Conservation (phyloP, 805 yeast genomes). For the Tetrapisispora fleetii region DNA sequence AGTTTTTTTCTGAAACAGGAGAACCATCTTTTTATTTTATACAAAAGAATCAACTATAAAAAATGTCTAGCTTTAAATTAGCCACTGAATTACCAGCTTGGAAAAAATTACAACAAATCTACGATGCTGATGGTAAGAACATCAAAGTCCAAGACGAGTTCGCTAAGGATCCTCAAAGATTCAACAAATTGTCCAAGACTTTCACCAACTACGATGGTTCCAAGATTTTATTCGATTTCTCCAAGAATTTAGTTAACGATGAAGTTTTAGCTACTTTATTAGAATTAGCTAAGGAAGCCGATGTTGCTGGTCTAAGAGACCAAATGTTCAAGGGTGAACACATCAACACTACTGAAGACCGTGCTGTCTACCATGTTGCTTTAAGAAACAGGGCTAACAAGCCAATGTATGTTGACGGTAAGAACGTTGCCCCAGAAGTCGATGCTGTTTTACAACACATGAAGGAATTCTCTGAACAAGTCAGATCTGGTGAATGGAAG, state of each 20-base stretch:
- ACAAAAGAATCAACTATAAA: background rate
- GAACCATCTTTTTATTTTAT: background rate
- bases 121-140: slow-evolving; percentile 57
- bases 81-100: slow-evolving; percentile 76
- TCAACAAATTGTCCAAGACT: slow-evolving; percentile 62
- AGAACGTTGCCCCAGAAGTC: slow-evolving; percentile 84
- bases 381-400: slow-evolving; percentile 84
- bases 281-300: slow-evolving; percentile 81
- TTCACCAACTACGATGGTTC: slow-evolving; percentile 82
- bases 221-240: slow-evolving; percentile 85
- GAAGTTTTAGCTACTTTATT: slow-evolving; percentile 60
- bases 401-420: slow-evolving; percentile 83
- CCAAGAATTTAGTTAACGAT: slow-evolving; percentile 87
- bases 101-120: slow-evolving; percentile 63
- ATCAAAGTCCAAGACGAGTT: slow-evolving; percentile 75
- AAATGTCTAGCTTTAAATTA: slow-evolving; percentile 40
- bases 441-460: slow-evolving; percentile 87
- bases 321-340: slow-evolving; percentile 87
- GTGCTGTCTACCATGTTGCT: slow-evolving; percentile 96
- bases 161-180: slow-evolving; percentile 62
- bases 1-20: background rate
- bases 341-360: slow-evolving; percentile 90
- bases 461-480: slow-evolving; percentile 85
- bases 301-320: slow-evolving; percentile 78
- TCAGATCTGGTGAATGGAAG: slow-evolving; percentile 91